These are phyloP conservation scores for Phylloporus sp. DNA, from an alignment of 1,284 basidiomycete genomes.

Conservation along the genomic window DNA sequence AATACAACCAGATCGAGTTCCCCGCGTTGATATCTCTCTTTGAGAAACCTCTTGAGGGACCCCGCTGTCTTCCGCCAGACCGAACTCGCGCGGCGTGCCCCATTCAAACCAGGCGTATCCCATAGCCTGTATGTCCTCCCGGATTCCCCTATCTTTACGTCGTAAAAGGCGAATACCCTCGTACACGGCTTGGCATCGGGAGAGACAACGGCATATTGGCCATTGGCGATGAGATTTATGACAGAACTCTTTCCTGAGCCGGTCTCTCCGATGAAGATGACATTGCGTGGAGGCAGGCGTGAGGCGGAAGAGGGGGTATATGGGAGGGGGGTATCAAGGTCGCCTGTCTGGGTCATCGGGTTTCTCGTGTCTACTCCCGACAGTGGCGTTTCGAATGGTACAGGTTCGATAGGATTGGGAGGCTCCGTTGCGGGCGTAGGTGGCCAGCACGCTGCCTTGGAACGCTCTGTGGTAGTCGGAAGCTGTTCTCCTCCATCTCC, in stretches of 20 bases:
- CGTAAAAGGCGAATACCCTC: slow-evolving; percentile 14
- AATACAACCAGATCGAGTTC: slow-evolving; percentile 3
- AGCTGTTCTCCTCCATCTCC: no score
- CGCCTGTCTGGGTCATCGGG: slow-evolving; percentile 14
- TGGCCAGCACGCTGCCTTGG: no score
- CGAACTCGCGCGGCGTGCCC: neutral
- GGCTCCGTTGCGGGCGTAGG: no score
- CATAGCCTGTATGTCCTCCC: slow-evolving; percentile 23
- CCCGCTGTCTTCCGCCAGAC: neutral
- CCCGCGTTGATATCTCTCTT: neutral
- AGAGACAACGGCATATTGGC: slow-evolving; percentile 11
- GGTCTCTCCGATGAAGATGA: slow-evolving; percentile 35
- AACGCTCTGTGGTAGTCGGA: no score
- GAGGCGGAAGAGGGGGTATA: slow-evolving; percentile 6
- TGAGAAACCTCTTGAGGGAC: neutral
- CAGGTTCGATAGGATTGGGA: no score
- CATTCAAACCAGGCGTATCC: slow-evolving; percentile 36
- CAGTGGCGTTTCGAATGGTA: no score
- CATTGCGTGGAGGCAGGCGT: slow-evolving; percentile 23
- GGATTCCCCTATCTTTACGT: slow-evolving; percentile 17
- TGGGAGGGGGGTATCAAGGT: neutral
- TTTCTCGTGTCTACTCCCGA: neutral
- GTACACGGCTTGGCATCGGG: slow-evolving; percentile 27
- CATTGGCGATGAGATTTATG: slow-evolving; percentile 30
- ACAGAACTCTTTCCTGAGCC: slow-evolving; percentile 33